These are phyloP conservation scores for Linnemannia elongata DNA, from an alignment of 192 early-diverging fungal genomes.

Conservation along the genomic window DNA sequence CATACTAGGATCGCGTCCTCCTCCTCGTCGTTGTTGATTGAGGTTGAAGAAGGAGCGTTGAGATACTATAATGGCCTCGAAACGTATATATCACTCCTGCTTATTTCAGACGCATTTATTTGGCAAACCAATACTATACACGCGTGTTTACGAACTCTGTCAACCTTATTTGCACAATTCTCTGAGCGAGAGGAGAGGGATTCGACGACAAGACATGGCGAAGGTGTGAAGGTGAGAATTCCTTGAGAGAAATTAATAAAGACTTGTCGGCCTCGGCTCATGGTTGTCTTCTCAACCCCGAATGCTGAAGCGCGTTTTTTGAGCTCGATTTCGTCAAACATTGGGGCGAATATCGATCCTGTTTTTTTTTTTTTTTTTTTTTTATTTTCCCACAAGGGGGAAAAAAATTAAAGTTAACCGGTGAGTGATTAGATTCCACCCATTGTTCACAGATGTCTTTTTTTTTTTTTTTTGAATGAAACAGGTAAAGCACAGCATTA, in stretches of 20 bases:
- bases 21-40: neutral
- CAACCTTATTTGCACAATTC: too few relatives aligned
- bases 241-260: neutral
- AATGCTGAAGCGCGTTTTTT: conserved; percentile 6
- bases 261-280: neutral
- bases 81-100: neutral
- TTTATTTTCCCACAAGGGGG: too few relatives aligned
- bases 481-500: too few relatives aligned
- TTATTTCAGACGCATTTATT: neutral
- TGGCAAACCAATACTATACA: too few relatives aligned
- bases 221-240: neutral
- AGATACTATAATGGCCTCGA: conserved; percentile 42
- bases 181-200: too few relatives aligned
- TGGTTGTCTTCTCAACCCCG: neutral
- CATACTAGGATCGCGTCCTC: neutral
- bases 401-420: too few relatives aligned
- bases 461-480: too few relatives aligned
- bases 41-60: conserved; percentile 45
- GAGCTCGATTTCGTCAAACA: conserved; percentile 2
- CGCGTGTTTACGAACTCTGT: too few relatives aligned
- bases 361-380: too few relatives aligned
- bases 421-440: too few relatives aligned
- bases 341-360: neutral
- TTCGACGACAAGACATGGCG: too few relatives aligned
- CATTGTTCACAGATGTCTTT: too few relatives aligned